Conservation (phyloP, 1,139 yeast genomes). For the Suhomyces panamericanus region DNA sequence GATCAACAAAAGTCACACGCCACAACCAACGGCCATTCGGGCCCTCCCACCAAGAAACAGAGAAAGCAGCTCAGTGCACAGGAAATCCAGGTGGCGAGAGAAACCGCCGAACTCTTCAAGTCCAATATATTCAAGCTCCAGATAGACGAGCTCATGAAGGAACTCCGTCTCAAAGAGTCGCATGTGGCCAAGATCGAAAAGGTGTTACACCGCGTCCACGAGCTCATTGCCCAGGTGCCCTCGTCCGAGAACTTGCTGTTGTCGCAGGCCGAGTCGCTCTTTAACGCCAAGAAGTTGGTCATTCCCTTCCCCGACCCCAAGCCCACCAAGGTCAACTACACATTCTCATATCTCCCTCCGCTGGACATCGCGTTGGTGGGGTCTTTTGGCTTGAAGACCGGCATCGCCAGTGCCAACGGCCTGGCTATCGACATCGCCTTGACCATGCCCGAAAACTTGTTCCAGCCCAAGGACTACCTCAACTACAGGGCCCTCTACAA, state of each 20-base stretch:
- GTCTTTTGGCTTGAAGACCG: conserved; percentile 84
- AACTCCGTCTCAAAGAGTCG: conserved; percentile 70
- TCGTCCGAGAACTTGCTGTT: conserved; percentile 51
- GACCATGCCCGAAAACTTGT: conserved; percentile 73
- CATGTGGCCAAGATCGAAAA: conserved; percentile 70
- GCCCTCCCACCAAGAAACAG: conserved; percentile 35
- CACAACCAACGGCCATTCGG: conserved; percentile 11
- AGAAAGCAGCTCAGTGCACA: conserved; percentile 62
- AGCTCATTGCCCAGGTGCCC: conserved; percentile 63
- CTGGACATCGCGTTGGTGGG: conserved; percentile 79
- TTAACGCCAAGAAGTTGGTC: conserved; percentile 51
- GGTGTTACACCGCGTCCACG: conserved; percentile 74
- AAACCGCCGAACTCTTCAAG: conserved; percentile 90
- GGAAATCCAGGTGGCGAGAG: conserved; percentile 88
- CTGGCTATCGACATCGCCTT: conserved; percentile 74
- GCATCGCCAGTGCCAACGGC: conserved; percentile 60
- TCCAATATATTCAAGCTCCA: conserved; percentile 93
- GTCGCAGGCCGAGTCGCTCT: conserved; percentile 50
- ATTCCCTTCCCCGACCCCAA: conserved; percentile 92
- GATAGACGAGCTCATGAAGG: conserved; percentile 85
- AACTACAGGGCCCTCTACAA: conserved; percentile 90
- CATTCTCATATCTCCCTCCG: conserved; percentile 71
- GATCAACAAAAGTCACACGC: conserved; percentile 15
- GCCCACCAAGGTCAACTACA: conserved; percentile 68
- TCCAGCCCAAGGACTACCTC: conserved; percentile 85